Evolutionary conservation across 2,329 filamentous ascomycete species (phyloP), one percentile per base, ranked within the genome.

Genomic region (Zasmidium cellare): DNA sequence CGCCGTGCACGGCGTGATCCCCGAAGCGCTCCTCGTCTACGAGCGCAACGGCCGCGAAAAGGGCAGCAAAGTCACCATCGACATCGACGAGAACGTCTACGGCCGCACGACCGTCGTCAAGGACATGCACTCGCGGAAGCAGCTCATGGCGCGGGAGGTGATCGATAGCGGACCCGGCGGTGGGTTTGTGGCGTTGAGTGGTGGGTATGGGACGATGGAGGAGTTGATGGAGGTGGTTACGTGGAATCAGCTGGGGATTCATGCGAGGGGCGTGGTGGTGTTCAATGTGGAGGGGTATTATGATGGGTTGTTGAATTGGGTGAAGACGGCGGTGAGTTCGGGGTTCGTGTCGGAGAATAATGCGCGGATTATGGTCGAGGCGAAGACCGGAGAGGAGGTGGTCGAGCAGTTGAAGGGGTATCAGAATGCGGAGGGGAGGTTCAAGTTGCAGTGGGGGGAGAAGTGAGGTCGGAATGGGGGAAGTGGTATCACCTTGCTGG

Each of bases 71-170:
- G 60, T 67, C 56, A 65, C 64, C 73, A 66, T 67, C 25, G 77
- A 89, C 9, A 86, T 89, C 50, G 84, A 87, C 58, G 82, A 86
- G 71, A 69, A 76, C 3, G 75, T 86, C 3, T 99, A 91, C 72
- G 94, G 94, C 9, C 80, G 82, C 46, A 97, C 92, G 12, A 97
- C 92, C 0, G 86, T 97, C 9, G 94, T 97, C 24, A 83, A 86
- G 66, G 92, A 97, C 73, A 99, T 99, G 94, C 94, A 99, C 77
- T 92, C 91, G 45, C 86, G 94, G 63, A 99, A 99, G 80, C 86
- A 89, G 66, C 82, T 94, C 78, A 97, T 99, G 94, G 93, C 92
- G 6, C 81, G 86, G 67, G 89, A 93, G 74, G 92, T 97, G 16
- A 83, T 96, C 22, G 83, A 85, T 19, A 91, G 91, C 23, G 92